Evolutionary conservation across 2,329 filamentous ascomycete species (phyloP).

Genomic region (Dactylellina drechsleri): DNA sequence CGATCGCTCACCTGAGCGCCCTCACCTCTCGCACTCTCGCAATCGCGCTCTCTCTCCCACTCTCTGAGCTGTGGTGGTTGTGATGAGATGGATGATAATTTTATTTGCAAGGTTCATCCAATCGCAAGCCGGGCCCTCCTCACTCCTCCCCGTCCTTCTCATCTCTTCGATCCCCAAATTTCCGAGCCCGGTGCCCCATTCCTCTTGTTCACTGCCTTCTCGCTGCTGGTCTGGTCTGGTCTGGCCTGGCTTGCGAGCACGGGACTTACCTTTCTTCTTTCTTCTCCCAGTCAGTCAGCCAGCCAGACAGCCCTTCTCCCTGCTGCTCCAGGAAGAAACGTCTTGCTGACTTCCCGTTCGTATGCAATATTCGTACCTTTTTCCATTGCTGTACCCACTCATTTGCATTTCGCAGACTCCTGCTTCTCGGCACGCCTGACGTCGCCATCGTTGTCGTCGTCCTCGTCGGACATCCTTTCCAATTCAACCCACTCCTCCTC

Average conservation of each 20-base stretch:
- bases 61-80: not conserved
- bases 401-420: constrained; percentile 16
- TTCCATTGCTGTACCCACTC: constrained; percentile 25
- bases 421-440: constrained; percentile 43
- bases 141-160: too few species aligned
- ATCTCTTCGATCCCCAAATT: constrained; percentile 25
- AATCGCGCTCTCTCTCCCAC: not conserved
- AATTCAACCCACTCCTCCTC: constrained; percentile 1
- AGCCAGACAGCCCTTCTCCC: constrained; percentile 11
- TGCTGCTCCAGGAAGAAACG: not conserved
- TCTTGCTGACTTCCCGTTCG: not conserved
- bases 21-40: not conserved
- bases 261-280: constrained; percentile 10
- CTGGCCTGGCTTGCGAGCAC: not conserved
- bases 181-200: constrained; percentile 25
- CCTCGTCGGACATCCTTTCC: constrained; percentile 19
- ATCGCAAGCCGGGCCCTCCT: not conserved
- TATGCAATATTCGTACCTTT: constrained; percentile 1
- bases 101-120: not conserved
- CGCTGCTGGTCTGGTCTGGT: not conserved
- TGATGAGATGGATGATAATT: constrained; percentile 1
- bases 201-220: not conserved
- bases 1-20: not conserved
- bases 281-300: constrained; percentile 7
- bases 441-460: constrained; percentile 11